Evolutionary conservation across 139 green algal genomes (phyloP).

Genomic region (Desmodesmus armatus): DNA sequence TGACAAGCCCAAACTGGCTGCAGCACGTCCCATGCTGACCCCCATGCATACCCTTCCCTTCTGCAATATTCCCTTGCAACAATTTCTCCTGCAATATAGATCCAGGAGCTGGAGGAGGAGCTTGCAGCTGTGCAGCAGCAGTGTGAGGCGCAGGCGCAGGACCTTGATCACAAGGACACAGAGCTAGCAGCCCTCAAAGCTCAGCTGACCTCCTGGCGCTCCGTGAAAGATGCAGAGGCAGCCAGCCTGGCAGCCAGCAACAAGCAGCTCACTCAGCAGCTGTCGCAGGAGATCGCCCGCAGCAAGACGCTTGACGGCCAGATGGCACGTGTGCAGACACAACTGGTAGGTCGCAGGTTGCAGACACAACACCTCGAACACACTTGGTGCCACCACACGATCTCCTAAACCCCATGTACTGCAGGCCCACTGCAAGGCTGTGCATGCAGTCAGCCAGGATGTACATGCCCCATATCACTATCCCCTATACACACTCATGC

Average conservation of each 20-base stretch:
- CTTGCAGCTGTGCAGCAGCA: background rate
- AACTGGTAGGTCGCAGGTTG: constrained; percentile 36
- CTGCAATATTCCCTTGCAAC: too few relatives aligned
- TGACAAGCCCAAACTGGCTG: background rate
- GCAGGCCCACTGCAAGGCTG: background rate
- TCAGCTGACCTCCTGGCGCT: constrained; percentile 19
- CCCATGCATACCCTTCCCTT: too few relatives aligned
- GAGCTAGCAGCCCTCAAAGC: constrained; percentile 6
- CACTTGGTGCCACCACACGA: background rate
- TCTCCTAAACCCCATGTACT: background rate
- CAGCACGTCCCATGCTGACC: background rate
- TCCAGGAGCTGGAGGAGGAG: constrained; percentile 63
- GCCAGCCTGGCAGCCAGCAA: constrained; percentile 13
- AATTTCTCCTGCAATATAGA: constrained; percentile 48
- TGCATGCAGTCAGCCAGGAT: background rate
- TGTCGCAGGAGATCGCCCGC: constrained; percentile 20
- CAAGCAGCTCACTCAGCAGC: constrained; percentile 36
- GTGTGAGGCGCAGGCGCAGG: background rate
- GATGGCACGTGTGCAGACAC: constrained; percentile 13
- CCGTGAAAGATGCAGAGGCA: constrained; percentile 45
- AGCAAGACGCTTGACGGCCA: constrained; percentile 24
- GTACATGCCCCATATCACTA: background rate
- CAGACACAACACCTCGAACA: too few relatives aligned
- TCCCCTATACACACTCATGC: too few relatives aligned
- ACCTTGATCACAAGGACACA: constrained; percentile 4